Evolutionary conservation across 2,329 filamentous ascomycete species (phyloP).

Genomic region (Aspergillus sergii): DNA sequence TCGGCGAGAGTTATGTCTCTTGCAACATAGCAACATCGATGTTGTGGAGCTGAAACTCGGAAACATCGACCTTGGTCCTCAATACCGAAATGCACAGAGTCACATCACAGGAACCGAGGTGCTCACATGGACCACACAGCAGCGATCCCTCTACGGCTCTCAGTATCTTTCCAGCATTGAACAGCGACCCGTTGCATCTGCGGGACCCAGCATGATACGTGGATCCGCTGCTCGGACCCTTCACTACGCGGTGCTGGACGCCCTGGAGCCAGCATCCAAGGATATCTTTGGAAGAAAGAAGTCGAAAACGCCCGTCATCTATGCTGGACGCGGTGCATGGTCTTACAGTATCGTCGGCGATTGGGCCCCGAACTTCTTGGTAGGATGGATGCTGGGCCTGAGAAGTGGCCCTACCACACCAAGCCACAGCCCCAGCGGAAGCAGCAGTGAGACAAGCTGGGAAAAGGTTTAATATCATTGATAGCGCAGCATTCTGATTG

Average conservation of each 20-base stretch:
- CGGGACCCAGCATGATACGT: conserved; percentile 47
- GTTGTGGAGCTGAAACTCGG: conserved; percentile 89
- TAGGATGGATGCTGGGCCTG: conserved; percentile 94
- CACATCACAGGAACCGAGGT: conserved; percentile 53
- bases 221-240: conserved; percentile 76
- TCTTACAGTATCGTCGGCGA: conserved; percentile 84
- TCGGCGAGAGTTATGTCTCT: conserved; percentile 73
- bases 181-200: conserved; percentile 40
- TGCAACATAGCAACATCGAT: conserved; percentile 63
- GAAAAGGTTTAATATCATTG: conserved; percentile 30
- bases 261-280: conserved; percentile 61
- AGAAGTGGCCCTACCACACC: conserved; percentile 39
- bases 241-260: conserved; percentile 87
- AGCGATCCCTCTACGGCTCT: conserved; percentile 54
- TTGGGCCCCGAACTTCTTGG: conserved; percentile 73
- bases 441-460: conserved; percentile 40
- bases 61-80: conserved; percentile 80
- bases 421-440: conserved; percentile 30
- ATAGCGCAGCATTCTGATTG: neutral
- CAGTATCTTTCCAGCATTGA: conserved; percentile 49
- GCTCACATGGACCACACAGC: conserved; percentile 60
- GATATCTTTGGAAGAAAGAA: conserved; percentile 42
- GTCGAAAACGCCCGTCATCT: conserved; percentile 60
- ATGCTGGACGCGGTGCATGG: conserved; percentile 81
- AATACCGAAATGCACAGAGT: conserved; percentile 48